Conservation (phyloP, 1,284 basidiomycete species). For the Megacollybia platyphylla region DNA sequence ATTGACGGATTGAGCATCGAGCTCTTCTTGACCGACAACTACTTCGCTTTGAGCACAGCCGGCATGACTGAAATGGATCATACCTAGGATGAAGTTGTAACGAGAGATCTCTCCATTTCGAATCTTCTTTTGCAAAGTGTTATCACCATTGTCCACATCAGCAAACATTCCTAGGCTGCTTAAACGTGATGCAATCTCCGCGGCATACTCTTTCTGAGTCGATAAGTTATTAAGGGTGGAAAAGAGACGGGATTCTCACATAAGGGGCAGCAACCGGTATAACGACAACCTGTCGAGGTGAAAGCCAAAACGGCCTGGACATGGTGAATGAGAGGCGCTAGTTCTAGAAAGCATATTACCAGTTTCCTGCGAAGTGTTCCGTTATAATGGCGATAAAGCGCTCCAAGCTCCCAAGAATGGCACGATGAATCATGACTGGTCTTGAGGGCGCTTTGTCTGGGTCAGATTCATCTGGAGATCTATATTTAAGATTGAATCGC, state of each 20-base stretch:
- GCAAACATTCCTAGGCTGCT: conserved; percentile 69
- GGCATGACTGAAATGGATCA: conserved; percentile 14
- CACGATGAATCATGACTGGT: conserved; percentile 98
- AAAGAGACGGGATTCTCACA: conserved; percentile 32
- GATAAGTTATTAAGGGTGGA: not conserved
- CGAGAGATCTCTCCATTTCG: conserved; percentile 86
- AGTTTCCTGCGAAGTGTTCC: conserved; percentile 96
- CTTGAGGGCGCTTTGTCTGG: conserved; percentile 52
- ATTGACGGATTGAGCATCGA: conserved; percentile 80
- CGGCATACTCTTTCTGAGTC: conserved; percentile 79
- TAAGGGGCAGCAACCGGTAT: conserved; percentile 87
- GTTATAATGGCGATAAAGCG: conserved; percentile 96
- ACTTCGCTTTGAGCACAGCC: conserved; percentile 5
- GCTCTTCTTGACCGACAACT: conserved; percentile 94
- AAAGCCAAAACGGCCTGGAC: conserved; percentile 90
- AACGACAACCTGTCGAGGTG: conserved; percentile 88
- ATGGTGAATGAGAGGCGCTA: conserved; percentile 1
- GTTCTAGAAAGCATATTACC: conserved; percentile 31
- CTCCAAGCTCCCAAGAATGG: conserved; percentile 90
- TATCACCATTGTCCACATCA: conserved; percentile 86
- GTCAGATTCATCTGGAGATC: conserved; percentile 56
- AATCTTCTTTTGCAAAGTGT: conserved; percentile 96
- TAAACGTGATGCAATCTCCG: conserved; percentile 64
- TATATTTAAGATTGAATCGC: conserved; percentile 92
- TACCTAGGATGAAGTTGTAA: conserved; percentile 96